These are phyloP conservation scores for Rubia tinctorum DNA, from an alignment of 305 asterid genomes.

Conservation along the genomic window DNA sequence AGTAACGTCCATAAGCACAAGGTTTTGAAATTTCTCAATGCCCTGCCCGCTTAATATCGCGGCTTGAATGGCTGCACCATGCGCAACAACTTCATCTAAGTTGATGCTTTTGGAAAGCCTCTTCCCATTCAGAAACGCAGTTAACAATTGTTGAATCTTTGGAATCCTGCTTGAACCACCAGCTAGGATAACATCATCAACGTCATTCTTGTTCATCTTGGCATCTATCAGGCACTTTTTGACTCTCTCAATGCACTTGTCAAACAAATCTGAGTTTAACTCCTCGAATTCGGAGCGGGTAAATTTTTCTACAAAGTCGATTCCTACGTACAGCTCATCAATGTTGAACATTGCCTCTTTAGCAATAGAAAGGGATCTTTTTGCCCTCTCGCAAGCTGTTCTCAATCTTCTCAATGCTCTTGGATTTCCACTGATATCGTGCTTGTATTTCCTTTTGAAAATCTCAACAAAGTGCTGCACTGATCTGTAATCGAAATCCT, in stretches of 20 bases:
- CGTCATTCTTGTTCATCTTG: neutral
- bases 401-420: neutral
- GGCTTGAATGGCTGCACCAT: neutral
- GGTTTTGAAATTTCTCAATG: neutral
- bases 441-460: slow-evolving; percentile 17
- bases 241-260: neutral
- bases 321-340: neutral
- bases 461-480: slow-evolving; percentile 18
- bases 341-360: no score
- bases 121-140: neutral
- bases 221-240: neutral
- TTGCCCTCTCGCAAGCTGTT: slow-evolving; percentile 1
- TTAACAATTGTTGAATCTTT: neutral
- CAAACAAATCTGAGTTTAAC: neutral
- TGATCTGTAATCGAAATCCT: slow-evolving; percentile 13
- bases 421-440: neutral
- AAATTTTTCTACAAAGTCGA: neutral
- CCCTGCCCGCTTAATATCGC: neutral
- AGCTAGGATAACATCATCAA: neutral
- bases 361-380: neutral
- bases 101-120: neutral
- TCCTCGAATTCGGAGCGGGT: neutral
- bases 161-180: neutral
- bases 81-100: neutral
- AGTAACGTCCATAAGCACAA: slow-evolving; percentile 3